Evolutionary conservation across 164 flowering plant genomes (phyloP).

Genomic region (Umbellularia californica): DNA sequence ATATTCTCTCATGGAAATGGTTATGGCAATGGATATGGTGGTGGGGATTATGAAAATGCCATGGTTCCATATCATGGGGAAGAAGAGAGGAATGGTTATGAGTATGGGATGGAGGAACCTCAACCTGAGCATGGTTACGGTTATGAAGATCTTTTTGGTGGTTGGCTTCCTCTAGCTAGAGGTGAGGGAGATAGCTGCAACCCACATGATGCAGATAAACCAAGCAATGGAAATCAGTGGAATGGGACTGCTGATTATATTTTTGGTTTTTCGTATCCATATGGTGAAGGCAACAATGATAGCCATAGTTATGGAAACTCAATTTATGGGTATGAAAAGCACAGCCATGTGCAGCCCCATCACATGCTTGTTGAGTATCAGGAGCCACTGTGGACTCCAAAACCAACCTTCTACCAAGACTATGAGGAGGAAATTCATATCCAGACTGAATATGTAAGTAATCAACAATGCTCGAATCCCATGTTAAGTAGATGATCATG

Average conservation of each 20-base stretch:
- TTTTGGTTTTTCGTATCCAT: constrained; percentile 48
- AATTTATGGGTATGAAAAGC: constrained; percentile 14
- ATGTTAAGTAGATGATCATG: too few species aligned
- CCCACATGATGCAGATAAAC: constrained; percentile 13
- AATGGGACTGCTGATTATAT: constrained; percentile 50
- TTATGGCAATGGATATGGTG: neutral
- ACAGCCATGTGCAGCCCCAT: neutral
- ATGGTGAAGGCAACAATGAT: constrained; percentile 24
- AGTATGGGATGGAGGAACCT: neutral
- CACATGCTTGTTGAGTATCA: neutral
- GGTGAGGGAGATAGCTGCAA: constrained; percentile 5
- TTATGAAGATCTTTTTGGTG: constrained; percentile 52
- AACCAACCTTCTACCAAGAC: constrained; percentile 3
- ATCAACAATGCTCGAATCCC: neutral
- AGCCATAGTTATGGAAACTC: constrained; percentile 14
- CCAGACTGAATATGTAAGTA: constrained; percentile 5
- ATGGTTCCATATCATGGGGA: too few species aligned
- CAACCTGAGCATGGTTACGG: constrained; percentile 8
- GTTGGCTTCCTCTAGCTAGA: constrained; percentile 46
- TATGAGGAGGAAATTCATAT: constrained; percentile 1
- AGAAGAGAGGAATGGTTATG: neutral
- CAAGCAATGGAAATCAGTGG: constrained; percentile 28
- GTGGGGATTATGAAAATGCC: neutral
- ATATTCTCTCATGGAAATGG: constrained; percentile 1
- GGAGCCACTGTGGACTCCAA: neutral